A percentile compares a stretch with the other conserved stretches of the same genome.
Conservation (phyloP, 1,139 yeast genomes). For the Candida anutae region DNA sequence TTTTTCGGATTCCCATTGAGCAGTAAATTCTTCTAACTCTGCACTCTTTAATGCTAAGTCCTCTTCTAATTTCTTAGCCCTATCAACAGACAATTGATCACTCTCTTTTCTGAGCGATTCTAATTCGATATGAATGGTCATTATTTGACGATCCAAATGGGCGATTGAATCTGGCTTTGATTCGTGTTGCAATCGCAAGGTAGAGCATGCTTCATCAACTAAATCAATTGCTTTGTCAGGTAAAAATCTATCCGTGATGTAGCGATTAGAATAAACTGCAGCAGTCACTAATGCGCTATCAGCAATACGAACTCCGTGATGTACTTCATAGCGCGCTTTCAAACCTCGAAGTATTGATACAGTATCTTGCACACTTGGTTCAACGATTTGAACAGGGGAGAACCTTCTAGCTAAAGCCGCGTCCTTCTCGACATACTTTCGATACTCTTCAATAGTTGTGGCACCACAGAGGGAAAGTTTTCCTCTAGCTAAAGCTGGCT, state of each 20-base stretch:
- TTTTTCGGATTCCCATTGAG: conserved; percentile 82
- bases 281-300: conserved; percentile 94
- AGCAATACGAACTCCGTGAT: conserved; percentile 94
- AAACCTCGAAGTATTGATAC: conserved; percentile 88
- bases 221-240: conserved; percentile 97
- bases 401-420: conserved; percentile 90
- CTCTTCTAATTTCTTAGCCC: conserved; percentile 56
- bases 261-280: conserved; percentile 82
- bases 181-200: conserved; percentile 88
- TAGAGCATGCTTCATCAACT: conserved; percentile 96
- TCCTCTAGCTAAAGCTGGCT: conserved; percentile 94
- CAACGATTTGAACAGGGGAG: conserved; percentile 79
- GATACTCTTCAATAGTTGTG: conserved; percentile 81
- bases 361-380: conserved; percentile 90
- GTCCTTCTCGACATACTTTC: conserved; percentile 84
- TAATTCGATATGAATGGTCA: conserved; percentile 91
- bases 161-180: conserved; percentile 94
- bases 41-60: conserved; percentile 55
- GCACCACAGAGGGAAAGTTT: conserved; percentile 94
- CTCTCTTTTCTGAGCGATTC: conserved; percentile 91
- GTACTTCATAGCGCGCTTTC: conserved; percentile 91
- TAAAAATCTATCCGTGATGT: conserved; percentile 81
- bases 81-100: conserved; percentile 73
- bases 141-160: conserved; percentile 76
- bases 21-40: conserved; percentile 63